A percentile compares a stretch with the other conserved stretches of the same genome.
Evolutionary conservation across 139 green algal genomes (phyloP).

Genomic region (Pleodorina starrii): DNA sequence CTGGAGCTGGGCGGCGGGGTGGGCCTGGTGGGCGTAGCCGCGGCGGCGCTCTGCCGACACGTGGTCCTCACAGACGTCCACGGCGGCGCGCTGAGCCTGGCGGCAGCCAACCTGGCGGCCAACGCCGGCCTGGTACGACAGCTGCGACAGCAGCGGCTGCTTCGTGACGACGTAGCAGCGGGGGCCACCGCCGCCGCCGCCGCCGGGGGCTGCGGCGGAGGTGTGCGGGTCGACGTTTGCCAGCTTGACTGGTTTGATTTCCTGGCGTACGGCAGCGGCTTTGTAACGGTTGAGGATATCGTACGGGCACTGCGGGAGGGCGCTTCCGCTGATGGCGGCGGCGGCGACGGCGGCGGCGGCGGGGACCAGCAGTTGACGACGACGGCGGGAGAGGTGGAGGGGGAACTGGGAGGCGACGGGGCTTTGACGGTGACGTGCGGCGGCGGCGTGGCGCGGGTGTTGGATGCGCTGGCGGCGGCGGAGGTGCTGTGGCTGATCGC

Average conservation of each 20-base stretch:
- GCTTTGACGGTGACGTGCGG: neutral
- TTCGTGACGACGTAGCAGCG: too few species aligned
- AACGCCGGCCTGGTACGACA: neutral
- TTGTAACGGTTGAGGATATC: neutral
- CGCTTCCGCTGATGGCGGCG: neutral
- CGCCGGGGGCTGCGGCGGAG: neutral
- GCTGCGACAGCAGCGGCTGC: too few species aligned
- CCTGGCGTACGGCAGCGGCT: neutral
- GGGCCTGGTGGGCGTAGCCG: constrained; percentile 20
- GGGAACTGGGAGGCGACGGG: neutral
- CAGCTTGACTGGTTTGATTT: constrained; percentile 44
- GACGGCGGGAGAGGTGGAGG: too few species aligned
- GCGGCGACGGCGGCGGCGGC: too few species aligned
- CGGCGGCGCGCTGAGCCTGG: neutral
- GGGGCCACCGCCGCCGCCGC: neutral
- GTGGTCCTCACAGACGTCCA: constrained; percentile 14
- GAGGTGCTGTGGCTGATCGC: neutral
- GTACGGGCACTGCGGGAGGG: neutral
- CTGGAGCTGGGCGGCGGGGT: constrained; percentile 45
- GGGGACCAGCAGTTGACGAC: too few species aligned
- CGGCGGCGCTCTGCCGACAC: neutral
- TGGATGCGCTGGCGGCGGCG: neutral
- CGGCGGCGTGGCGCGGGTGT: neutral
- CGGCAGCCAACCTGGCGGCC: neutral
- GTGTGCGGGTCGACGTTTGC: neutral